phyloP scores from a whole-genome alignment of 345 rosid genomes.

The sweet orange (Citrus sinensis) region DVS_A1.0 CM039169.1:4092501-4093000 shows the following conservation, averaged over 20 bases:
- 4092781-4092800: slow-evolving; percentile 6
- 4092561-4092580: slow-evolving; percentile 6
- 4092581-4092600: neutral
- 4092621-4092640: no score
- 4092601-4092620: no score
- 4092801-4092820: slow-evolving; percentile 4
- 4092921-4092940: slow-evolving; percentile 9
- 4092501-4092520: slow-evolving; percentile 17
- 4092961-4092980: neutral
- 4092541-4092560: slow-evolving; percentile 1
- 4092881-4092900: no score
- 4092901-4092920: neutral
- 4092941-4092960: neutral
- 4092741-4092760: slow-evolving; percentile 4
- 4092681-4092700: neutral
- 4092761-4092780: neutral
- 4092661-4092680: no score
- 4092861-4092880: neutral
- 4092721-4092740: slow-evolving; percentile 3
- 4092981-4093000: slow-evolving; percentile 10
- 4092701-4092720: slow-evolving; percentile 12
- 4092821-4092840: slow-evolving; percentile 23
- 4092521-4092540: slow-evolving; percentile 13
- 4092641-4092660: no score
- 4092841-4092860: slow-evolving; percentile 22